phyloP scores from a whole-genome alignment of 805 yeast species.

The Ogataea methylovora region DNA sequence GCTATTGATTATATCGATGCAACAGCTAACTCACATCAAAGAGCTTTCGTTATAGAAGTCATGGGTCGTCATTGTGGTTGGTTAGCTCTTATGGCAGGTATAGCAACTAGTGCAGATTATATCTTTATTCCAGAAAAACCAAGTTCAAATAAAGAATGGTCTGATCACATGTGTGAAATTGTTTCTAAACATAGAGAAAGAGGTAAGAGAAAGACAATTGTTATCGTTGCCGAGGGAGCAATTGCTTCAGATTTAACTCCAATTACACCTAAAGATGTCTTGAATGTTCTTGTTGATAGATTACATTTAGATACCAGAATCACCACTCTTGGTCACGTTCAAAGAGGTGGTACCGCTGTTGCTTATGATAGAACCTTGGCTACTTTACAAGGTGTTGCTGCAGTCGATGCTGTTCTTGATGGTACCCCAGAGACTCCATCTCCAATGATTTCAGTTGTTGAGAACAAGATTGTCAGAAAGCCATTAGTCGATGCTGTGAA shows the following conservation, averaged over 20 bases:
- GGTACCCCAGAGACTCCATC: constrained; percentile 87
- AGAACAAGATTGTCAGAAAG: constrained; percentile 78
- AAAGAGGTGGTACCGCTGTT: constrained; percentile 97
- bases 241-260: constrained; percentile 74
- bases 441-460: constrained; percentile 86
- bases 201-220: constrained; percentile 92
- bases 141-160: constrained; percentile 68
- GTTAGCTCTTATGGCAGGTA: constrained; percentile 96
- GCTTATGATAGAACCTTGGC: constrained; percentile 90
- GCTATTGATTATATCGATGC: constrained; percentile 96
- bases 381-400: constrained; percentile 95
- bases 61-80: constrained; percentile 99
- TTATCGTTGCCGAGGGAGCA: constrained; percentile 98
- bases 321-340: constrained; percentile 95
- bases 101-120: constrained; percentile 93
- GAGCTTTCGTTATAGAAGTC: constrained; percentile 96
- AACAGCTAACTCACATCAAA: constrained; percentile 92
- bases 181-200: constrained; percentile 72
- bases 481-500: constrained; percentile 87
- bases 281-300: constrained; percentile 64
- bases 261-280: constrained; percentile 73
- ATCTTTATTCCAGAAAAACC: constrained; percentile 94
- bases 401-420: constrained; percentile 86
- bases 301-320: constrained; percentile 91
- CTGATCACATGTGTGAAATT: constrained; percentile 65